Evolutionary conservation across 148 eudicot species (phyloP), one percentile per base, ranked within the genome.

Genomic region (Silene uniflora): DNA sequence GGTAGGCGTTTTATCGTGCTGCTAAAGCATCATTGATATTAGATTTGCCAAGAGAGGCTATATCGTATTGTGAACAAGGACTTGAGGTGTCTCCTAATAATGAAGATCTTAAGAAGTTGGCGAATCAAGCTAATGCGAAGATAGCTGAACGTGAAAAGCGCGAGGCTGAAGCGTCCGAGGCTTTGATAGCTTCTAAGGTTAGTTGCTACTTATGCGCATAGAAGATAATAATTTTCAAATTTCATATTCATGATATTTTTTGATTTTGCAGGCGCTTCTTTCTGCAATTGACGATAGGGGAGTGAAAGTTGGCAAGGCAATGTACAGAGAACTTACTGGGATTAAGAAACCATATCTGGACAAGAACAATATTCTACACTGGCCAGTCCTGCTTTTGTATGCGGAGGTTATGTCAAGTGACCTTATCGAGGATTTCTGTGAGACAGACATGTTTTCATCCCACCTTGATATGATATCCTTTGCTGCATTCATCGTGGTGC

Each of bases 371-470:
- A 92, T 95, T 73, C 91, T 95, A 76, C 96, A 95, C 61, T 95
- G 98, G 98, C 96, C 98, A 60, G 98, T 90, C 83, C 82, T 92
- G 69, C 73, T 95, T 77, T 84, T 95, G n/a, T 92, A 95, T 86
- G 86, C 97, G 25, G 98, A 95, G 87, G 88, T 89, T 76, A 95
- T 95, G 98, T 90, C 91, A 73, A 87, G 98, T 82, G 98, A 95
- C 82, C 73, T 95, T 75, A 90, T 95, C 52, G 98, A 95, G 88
- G 97, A 95, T 72, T 92, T 95, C 84, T 95, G 96, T 54, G 98
- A 95, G 90, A 90, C 89, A 18, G 98, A 95, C 78, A 92, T 95
- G 93, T 88, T 95, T 73, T 83, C 93, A 52, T 76, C 78, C 71
- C 96, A 95, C 82, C 89, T 92, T 52, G 96, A 95, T 83, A 77